phyloP scores from a whole-genome alignment of 83 land plant species.

The Diphasiastrum complanatum region DNA sequence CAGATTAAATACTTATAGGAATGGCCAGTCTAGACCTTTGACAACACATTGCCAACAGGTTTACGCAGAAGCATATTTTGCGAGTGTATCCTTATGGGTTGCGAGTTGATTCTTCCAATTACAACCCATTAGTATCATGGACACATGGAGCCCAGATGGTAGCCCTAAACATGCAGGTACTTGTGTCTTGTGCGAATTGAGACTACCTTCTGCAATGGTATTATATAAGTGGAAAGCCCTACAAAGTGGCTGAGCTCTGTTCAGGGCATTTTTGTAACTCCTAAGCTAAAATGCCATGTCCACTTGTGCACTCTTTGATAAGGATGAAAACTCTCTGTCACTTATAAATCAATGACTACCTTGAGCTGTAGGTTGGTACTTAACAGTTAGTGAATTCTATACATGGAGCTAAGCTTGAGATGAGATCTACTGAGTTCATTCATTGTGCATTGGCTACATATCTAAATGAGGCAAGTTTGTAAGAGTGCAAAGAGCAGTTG shows the following conservation, averaged over 20 bases:
- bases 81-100: constrained; percentile 75
- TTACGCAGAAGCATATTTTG: constrained; percentile 66
- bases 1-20: neutral
- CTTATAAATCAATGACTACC: no score
- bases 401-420: no score
- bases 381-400: no score
- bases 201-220: neutral
- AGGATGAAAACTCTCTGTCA: no score
- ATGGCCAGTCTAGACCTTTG: neutral
- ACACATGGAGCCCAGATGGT: constrained; percentile 96
- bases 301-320: no score
- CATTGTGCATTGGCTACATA: no score
- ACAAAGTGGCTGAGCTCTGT: neutral
- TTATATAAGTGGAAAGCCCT: neutral
- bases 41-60: constrained; percentile 29
- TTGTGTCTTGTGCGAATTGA: neutral
- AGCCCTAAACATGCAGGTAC: constrained; percentile 92
- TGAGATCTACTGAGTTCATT: no score
- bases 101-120: constrained; percentile 74
- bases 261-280: no score
- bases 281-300: no score
- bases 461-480: no score
- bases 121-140: constrained; percentile 77
- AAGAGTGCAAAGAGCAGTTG: no score
- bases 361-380: no score